phyloP scores from a whole-genome alignment of 2,329 filamentous ascomycete species.

The Amphichorda felina region DNA sequence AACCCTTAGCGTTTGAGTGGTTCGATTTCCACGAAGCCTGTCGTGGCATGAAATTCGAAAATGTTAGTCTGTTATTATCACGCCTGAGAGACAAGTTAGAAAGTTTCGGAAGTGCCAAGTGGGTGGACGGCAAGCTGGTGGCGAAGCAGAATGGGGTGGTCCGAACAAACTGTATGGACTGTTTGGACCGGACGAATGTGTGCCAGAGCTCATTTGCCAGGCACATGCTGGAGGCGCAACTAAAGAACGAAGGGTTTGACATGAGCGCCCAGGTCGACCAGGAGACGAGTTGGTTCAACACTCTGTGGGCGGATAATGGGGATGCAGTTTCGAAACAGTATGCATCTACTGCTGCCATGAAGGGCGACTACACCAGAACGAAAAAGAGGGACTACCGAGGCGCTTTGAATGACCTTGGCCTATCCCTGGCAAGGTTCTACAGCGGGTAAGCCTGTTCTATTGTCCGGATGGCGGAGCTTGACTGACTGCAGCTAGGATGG shows the following conservation, averaged over 20 bases:
- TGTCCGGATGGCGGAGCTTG: neutral
- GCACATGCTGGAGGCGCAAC: slow-evolving; percentile 67
- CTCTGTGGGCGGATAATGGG: slow-evolving; percentile 92
- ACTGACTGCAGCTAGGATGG: slow-evolving; percentile 53
- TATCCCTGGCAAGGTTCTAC: slow-evolving; percentile 70
- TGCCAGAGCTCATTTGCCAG: slow-evolving; percentile 86
- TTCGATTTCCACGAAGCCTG: slow-evolving; percentile 94
- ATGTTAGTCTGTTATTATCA: slow-evolving; percentile 70
- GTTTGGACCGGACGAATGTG: slow-evolving; percentile 89
- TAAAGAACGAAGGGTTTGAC: slow-evolving; percentile 64
- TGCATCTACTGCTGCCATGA: slow-evolving; percentile 87
- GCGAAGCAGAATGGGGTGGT: slow-evolving; percentile 60
- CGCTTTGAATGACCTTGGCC: slow-evolving; percentile 78
- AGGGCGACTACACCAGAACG: slow-evolving; percentile 91
- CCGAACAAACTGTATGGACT: slow-evolving; percentile 99
- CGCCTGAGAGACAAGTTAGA: slow-evolving; percentile 57
- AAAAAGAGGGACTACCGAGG: slow-evolving; percentile 83
- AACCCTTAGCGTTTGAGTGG: slow-evolving; percentile 62
- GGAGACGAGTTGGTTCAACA: slow-evolving; percentile 87
- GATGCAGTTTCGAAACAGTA: slow-evolving; percentile 95
- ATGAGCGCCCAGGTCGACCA: slow-evolving; percentile 67
- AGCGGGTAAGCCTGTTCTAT: slow-evolving; percentile 38
- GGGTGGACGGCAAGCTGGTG: slow-evolving; percentile 28
- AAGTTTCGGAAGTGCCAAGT: slow-evolving; percentile 58
- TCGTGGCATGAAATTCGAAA: slow-evolving; percentile 95